phyloP scores from a whole-genome alignment of 2,329 filamentous ascomycete genomes.

The Pyrenophora teres region DNA sequence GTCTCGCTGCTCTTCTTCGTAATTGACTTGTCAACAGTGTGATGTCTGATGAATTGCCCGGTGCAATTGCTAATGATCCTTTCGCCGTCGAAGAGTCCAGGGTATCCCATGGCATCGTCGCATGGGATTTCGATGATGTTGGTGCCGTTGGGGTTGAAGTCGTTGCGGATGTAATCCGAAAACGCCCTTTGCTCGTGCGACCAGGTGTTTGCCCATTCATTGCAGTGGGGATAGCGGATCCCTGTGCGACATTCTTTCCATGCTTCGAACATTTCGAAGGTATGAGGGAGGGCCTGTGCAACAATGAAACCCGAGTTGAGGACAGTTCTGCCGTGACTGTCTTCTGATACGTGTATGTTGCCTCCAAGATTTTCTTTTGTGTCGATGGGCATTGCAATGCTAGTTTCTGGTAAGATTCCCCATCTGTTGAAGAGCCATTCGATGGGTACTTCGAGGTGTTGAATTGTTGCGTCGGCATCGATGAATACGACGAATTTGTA shows the following conservation, averaged over 20 bases:
- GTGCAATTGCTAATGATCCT: conserved; percentile 26
- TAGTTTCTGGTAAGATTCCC: conserved; percentile 48
- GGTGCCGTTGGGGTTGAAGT: conserved; percentile 32
- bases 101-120: conserved; percentile 43
- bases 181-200: conserved; percentile 45
- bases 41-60: conserved; percentile 36
- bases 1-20: conserved; percentile 24
- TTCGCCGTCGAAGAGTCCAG: conserved; percentile 19
- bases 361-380: conserved; percentile 16
- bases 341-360: conserved; percentile 35
- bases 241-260: conserved; percentile 41
- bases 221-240: conserved; percentile 33
- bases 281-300: conserved; percentile 38
- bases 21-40: conserved; percentile 27
- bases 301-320: conserved; percentile 51
- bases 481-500: conserved; percentile 52
- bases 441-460: conserved; percentile 50
- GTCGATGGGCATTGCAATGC: conserved; percentile 51
- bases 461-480: conserved; percentile 52
- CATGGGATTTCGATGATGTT: conserved; percentile 41
- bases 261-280: conserved; percentile 36
- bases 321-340: conserved; percentile 42
- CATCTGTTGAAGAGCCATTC: conserved; percentile 56
- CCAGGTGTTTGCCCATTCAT: conserved; percentile 33
- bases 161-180: conserved; percentile 42